phyloP scores from a whole-genome alignment of 1,284 basidiomycete genomes.

The Mycosarcoma mackinlayi region DNA sequence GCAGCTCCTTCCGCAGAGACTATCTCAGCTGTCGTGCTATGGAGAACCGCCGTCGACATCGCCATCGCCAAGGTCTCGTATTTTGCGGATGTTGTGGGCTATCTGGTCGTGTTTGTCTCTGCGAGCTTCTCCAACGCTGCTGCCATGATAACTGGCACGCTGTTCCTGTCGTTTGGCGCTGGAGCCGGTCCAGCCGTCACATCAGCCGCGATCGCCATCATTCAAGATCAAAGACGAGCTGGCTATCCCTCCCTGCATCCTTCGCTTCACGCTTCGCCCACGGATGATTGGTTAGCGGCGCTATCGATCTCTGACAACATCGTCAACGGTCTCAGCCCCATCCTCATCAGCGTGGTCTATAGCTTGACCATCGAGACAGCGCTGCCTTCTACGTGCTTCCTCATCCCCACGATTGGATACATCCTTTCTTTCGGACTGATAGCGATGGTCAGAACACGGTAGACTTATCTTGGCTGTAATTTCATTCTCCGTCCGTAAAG shows the following conservation, averaged over 20 bases:
- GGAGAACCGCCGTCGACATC: constrained; percentile 34
- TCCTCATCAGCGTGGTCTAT: constrained; percentile 43
- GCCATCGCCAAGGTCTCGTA: constrained; percentile 38
- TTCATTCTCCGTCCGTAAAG: not conserved
- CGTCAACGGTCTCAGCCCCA: constrained; percentile 39
- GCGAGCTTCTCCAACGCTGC: constrained; percentile 36
- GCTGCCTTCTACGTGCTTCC: constrained; percentile 38
- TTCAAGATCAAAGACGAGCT: constrained; percentile 32
- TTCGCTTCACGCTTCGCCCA: constrained; percentile 29
- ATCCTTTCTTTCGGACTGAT: constrained; percentile 30
- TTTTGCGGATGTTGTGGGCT: constrained; percentile 40
- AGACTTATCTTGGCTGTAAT: not conserved
- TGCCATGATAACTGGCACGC: constrained; percentile 37
- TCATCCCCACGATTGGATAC: constrained; percentile 38
- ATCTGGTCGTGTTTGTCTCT: constrained; percentile 37
- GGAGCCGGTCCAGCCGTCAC: constrained; percentile 40
- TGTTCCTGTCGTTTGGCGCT: constrained; percentile 41
- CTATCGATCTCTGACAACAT: constrained; percentile 42
- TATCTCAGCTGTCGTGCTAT: constrained; percentile 30
- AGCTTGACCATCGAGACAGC: constrained; percentile 43
- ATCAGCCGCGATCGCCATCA: constrained; percentile 45
- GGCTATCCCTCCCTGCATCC: constrained; percentile 30
- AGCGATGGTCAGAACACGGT: constrained; percentile 13
- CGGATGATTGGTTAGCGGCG: constrained; percentile 44
- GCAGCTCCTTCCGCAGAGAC: not conserved